These are phyloP conservation scores for Fraxinus excelsior DNA, from an alignment of 257 asterid genomes.

Conservation along the genomic window DNA sequence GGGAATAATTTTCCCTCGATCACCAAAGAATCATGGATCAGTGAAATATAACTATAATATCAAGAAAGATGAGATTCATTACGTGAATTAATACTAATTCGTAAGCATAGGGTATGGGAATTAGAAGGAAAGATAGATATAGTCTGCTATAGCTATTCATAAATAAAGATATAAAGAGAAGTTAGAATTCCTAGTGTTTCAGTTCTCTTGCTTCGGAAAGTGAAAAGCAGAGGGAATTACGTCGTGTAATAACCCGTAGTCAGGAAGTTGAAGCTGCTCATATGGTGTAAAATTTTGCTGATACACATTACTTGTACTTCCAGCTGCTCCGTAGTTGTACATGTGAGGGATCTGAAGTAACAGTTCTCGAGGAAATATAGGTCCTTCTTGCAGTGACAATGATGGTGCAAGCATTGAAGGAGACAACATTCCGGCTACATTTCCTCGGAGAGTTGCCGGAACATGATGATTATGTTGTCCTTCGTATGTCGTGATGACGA, in stretches of 20 bases:
- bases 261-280: constrained; percentile 28
- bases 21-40: neutral
- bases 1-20: too few species aligned
- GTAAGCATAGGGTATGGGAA: neutral
- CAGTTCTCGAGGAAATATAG: constrained; percentile 31
- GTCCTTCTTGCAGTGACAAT: constrained; percentile 14
- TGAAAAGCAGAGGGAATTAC: constrained; percentile 31
- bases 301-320: constrained; percentile 14
- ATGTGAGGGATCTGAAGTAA: constrained; percentile 33
- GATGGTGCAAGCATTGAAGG: constrained; percentile 28
- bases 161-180: constrained; percentile 19
- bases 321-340: constrained; percentile 26
- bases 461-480: constrained; percentile 73
- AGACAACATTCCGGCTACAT: constrained; percentile 31
- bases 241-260: constrained; percentile 45
- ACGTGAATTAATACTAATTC: neutral
- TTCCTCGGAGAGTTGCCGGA: constrained; percentile 46
- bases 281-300: constrained; percentile 11
- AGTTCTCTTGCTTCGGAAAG: constrained; percentile 34
- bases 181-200: constrained; percentile 25
- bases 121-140: neutral
- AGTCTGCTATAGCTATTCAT: neutral
- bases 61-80: neutral
- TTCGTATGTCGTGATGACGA: constrained; percentile 64
- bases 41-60: neutral